phyloP scores from a whole-genome alignment of 805 yeast genomes.

The Metschnikowia santaceciliae region DNA sequence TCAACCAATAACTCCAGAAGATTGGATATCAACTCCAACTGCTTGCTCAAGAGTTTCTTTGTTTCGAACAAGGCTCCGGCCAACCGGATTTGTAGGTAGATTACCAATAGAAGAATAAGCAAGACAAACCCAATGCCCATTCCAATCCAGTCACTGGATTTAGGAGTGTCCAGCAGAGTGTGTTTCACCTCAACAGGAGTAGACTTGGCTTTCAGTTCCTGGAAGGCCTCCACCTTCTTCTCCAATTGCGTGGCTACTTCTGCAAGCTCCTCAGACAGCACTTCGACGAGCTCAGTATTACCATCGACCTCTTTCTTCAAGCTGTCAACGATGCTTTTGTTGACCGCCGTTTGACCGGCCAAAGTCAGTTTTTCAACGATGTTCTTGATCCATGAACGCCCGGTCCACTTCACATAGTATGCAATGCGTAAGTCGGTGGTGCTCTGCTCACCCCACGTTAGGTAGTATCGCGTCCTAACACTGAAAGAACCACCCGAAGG shows the following conservation, averaged over 20 bases:
- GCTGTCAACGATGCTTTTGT: constrained; percentile 46
- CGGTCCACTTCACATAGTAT: constrained; percentile 84
- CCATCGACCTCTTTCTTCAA: constrained; percentile 36
- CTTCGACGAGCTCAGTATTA: constrained; percentile 6
- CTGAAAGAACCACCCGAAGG: constrained; percentile 86
- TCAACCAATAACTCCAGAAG: constrained; percentile 5
- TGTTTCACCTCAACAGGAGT: not conserved
- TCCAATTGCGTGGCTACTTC: not conserved
- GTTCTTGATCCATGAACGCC: constrained; percentile 75
- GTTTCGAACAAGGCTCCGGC: constrained; percentile 4
- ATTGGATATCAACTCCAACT: constrained; percentile 7
- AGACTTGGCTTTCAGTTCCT: not conserved
- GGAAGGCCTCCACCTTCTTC: not conserved
- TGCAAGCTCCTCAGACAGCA: not conserved
- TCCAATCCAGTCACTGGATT: not conserved
- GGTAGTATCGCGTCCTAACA: constrained; percentile 65
- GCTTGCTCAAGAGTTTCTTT: constrained; percentile 7
- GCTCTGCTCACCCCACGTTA: constrained; percentile 71
- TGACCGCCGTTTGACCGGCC: constrained; percentile 66
- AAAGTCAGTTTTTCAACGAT: constrained; percentile 73
- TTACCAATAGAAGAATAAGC: not conserved
- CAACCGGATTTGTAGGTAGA: constrained; percentile 8
- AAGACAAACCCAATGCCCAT: constrained; percentile 1
- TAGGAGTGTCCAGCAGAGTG: not conserved
- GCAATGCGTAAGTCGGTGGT: constrained; percentile 58